Evolutionary conservation across 2,329 filamentous ascomycete genomes (phyloP), one percentile per base, ranked within the genome.

Genomic region (Monosporascus sp.): DNA sequence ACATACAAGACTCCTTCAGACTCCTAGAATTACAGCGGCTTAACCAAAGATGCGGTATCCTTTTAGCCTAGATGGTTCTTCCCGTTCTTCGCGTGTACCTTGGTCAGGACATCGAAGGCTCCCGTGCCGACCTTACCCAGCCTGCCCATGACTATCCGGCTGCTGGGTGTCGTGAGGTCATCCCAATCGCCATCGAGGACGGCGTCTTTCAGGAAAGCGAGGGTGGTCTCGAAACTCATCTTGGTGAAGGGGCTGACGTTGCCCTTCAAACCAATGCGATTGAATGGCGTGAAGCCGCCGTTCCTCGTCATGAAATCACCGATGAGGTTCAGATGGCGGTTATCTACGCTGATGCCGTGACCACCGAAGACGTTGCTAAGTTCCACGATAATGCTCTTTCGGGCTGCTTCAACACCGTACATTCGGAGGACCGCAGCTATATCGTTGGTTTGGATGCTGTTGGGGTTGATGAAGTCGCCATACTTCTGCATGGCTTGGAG

Each of bases 171-270:
- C 55, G 81, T 84, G 55, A 99, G 75, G 64, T 94, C 88, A 70
- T 99, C 94, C 79, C 84, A 90, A 70, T 97, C 94, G 48, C 89
- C 86, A 65, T 96, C 90, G 53, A 95, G 76, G 25, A 97, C 87
- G 1, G 94, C 92, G 67, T 97, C 94, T 70, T 89, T 92, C 65
- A 99, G 78, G 77, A 97, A 97, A 1, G 88, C 87, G 39, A 97
- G 82, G 2, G 94, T 99, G 4, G 94, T 99, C 80, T 99, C 94
- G 74, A 97, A 99, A 70, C 90, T 96, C 93, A 97, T 97, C 80
- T 97, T 97, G 73, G 94, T 93, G 63, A 99, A 93, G 0, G 94
- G 91, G 60, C 87, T 92, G 27, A 93, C 87, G 65, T 90, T 92
- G 59, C 89, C 85, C 66, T 84, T 85, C 55, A 99, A 77, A 1